A percentile compares a stretch with the other conserved stretches of the same genome.
Conservation (phyloP, 192 early-diverging fungal species). For the Rhizoclosmatium sp. region DNA sequence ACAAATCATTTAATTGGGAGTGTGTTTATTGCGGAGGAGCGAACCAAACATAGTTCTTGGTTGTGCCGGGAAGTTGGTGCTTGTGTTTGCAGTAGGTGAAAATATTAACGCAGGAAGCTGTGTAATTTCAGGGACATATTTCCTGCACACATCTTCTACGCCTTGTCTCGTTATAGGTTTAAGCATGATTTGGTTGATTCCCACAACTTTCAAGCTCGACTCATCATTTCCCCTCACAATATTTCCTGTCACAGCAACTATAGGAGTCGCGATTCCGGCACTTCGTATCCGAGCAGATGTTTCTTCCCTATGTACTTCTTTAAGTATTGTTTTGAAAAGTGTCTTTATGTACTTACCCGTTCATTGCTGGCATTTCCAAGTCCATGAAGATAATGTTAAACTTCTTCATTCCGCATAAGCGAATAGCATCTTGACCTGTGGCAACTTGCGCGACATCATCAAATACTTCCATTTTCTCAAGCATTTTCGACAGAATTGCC, state of each 20-base stretch:
- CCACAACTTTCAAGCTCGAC: slow-evolving; percentile 7
- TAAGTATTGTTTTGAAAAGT: not conserved
- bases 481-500: slow-evolving; percentile 27
- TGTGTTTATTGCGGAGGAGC: too few relatives aligned
- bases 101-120: too few relatives aligned
- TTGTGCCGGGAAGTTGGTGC: too few relatives aligned
- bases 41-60: too few relatives aligned
- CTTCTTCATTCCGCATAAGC: slow-evolving; percentile 28
- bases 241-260: slow-evolving; percentile 44
- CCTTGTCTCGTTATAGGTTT: slow-evolving; percentile 34
- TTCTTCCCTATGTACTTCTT: slow-evolving; percentile 31
- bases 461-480: slow-evolving; percentile 9
- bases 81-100: too few relatives aligned
- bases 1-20: not conserved
- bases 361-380: slow-evolving; percentile 50
- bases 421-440: slow-evolving; percentile 41
- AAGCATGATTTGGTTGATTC: slow-evolving; percentile 28
- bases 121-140: not conserved
- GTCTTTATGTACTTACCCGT: slow-evolving; percentile 27
- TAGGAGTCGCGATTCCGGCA: slow-evolving; percentile 28
- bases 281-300: slow-evolving; percentile 36
- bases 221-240: slow-evolving; percentile 23
- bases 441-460: slow-evolving; percentile 33
- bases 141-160: slow-evolving; percentile 21
- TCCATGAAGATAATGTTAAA: slow-evolving; percentile 48